phyloP scores from a whole-genome alignment of 2,329 filamentous ascomycete species.

The Trichoderma pleuroti region DNA sequence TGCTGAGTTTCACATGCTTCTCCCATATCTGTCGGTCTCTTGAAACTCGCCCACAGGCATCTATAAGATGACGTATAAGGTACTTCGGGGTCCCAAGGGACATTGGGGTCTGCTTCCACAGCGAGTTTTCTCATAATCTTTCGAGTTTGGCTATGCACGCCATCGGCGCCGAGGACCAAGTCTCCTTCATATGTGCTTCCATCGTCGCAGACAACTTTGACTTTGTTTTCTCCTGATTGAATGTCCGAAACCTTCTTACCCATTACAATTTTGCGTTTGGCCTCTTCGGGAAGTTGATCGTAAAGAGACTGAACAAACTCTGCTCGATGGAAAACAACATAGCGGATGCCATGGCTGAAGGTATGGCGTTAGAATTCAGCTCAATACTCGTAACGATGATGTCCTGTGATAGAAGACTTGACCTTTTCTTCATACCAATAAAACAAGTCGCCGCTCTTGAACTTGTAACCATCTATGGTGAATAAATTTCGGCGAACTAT shows the following conservation, averaged over 20 bases:
- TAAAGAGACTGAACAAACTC: slow-evolving; percentile 34
- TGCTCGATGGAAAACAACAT: slow-evolving; percentile 34
- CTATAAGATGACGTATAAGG: slow-evolving; percentile 34
- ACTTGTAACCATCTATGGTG: slow-evolving; percentile 27
- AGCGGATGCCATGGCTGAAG: slow-evolving; percentile 27
- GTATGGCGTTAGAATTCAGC: not conserved
- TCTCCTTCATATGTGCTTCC: slow-evolving; percentile 33
- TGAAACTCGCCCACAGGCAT: slow-evolving; percentile 35
- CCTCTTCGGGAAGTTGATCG: slow-evolving; percentile 26
- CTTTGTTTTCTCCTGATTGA: slow-evolving; percentile 24
- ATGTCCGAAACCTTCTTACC: slow-evolving; percentile 28
- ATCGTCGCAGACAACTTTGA: slow-evolving; percentile 32
- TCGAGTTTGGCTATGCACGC: slow-evolving; percentile 39
- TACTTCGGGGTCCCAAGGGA: slow-evolving; percentile 26
- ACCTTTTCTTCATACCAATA: slow-evolving; percentile 27
- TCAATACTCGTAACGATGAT: not conserved
- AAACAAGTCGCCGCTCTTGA: slow-evolving; percentile 27
- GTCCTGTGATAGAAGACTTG: not conserved
- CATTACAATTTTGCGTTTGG: slow-evolving; percentile 29
- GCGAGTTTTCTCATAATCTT: slow-evolving; percentile 34
- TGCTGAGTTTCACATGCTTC: slow-evolving; percentile 32
- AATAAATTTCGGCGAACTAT: slow-evolving; percentile 25
- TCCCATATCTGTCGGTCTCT: slow-evolving; percentile 24
- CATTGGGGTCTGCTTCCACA: slow-evolving; percentile 17
- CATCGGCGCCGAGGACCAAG: slow-evolving; percentile 43